Base-by-base conservation (phyloP, 169 alveolate species). In the Cryptosporidium meleagridis region DNA sequence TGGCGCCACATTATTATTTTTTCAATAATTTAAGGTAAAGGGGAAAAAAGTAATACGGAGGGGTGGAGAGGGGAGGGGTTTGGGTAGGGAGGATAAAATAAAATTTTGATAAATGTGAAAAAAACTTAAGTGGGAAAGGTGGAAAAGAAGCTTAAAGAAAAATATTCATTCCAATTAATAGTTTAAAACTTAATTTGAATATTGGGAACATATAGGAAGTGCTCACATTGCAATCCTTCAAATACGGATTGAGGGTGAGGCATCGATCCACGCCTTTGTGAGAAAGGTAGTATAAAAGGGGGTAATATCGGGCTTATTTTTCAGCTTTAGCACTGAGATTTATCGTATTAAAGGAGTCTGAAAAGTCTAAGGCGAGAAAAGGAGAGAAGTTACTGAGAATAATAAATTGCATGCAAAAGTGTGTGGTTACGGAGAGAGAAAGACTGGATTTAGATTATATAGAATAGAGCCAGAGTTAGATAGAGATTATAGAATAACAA, bases 31-130 rank as follows among this genome's bases (percentile, higher is more conserved):
- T 23, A 55, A 21, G 6, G 37, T 55, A 26, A 55, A 55, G 12
- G 35, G 67, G 26, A 55, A 26, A 55, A 55, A 55, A 55, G 67
- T 55, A 55, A 55, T 55, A 21, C 14, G 35, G 48, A 41, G 48
- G 48, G 48, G 48, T 41, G 48, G 48, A 55, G 67, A 21, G 67
- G 67, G 67, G 67, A 23, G 29, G 67, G 67, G 67, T 55, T 23
- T 55, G 67, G 67, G 67, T n/a, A 55, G 14, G 67, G 35, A 55
- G 37, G 7, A 26, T 10, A 55, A 55, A 55, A 23, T 21, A 26
- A 23, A 55, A 55, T n/a, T 41, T 55, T n/a, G 67, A 55, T 55
- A 55, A 55, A 55, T 55, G 67, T 55, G 35, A 21, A 55, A 26
- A 55, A 55, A 26, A 39, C 45, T n/a, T 53, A 35, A 26, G 16